Evolutionary conservation across 352 stramenopile genomes (phyloP).

Genomic region (Phytophthora nicotianae): DNA sequence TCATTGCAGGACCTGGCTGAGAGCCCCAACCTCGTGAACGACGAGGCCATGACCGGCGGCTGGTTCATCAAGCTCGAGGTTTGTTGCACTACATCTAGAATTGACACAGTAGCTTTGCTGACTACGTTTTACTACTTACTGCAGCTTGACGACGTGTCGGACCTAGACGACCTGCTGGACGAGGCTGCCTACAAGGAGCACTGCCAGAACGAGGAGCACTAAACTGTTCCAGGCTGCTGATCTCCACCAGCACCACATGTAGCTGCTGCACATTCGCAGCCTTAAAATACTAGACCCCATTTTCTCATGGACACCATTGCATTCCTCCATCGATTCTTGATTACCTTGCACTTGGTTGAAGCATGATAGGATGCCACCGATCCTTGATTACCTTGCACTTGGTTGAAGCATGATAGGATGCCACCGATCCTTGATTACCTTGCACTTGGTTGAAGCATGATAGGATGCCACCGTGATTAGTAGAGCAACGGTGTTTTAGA

Average conservation of each 20-base stretch:
- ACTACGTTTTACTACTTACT: conserved; percentile 9
- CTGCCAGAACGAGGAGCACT: conserved; percentile 87
- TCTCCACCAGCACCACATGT: conserved; percentile 18
- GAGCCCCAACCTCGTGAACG: conserved; percentile 88
- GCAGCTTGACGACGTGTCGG: conserved; percentile 67
- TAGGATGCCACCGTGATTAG: no score
- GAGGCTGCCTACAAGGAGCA: conserved; percentile 87
- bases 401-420: no score
- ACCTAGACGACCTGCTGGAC: conserved; percentile 83
- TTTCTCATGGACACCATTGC: conserved; percentile 4
- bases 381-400: no score
- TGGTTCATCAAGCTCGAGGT: conserved; percentile 93
- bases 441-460: no score
- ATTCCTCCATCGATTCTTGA: conserved; percentile 23
- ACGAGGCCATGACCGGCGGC: conserved; percentile 79
- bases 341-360: conserved; percentile 12
- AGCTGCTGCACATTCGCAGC: conserved; percentile 36
- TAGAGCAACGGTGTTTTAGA: no score
- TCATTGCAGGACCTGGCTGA: conserved; percentile 63
- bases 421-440: no score
- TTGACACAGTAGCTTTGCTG: background rate
- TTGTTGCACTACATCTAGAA: conserved; percentile 12
- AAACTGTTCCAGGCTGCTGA: conserved; percentile 26
- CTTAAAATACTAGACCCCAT: conserved; percentile 19
- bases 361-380: conserved; percentile 25